Conservation (phyloP, 768 basidiomycete species). For the Wakefieldia striispora region DNA sequence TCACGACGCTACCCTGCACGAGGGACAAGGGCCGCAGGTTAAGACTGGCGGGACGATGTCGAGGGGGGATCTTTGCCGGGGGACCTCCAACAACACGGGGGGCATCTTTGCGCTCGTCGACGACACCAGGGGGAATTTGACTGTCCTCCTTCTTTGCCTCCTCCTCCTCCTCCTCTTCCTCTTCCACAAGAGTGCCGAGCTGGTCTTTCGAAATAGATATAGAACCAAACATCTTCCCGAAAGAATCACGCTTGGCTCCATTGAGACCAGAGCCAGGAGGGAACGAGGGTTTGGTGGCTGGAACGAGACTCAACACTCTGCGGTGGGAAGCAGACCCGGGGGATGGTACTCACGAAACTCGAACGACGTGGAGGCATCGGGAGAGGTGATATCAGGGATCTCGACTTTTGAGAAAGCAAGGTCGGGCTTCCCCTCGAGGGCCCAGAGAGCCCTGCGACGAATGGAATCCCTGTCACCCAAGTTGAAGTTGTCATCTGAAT, state of each 20-base stretch:
- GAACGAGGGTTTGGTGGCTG: conserved; percentile 63
- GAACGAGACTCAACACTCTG: neutral
- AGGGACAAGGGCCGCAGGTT: conserved; percentile 73
- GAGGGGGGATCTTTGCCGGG: conserved; percentile 41
- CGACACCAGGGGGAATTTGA: conserved; percentile 14
- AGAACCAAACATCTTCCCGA: conserved; percentile 61
- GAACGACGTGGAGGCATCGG: conserved; percentile 56
- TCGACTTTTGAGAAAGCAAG: conserved; percentile 72
- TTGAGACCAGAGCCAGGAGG: conserved; percentile 44
- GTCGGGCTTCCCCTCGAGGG: conserved; percentile 82
- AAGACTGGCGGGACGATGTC: conserved; percentile 64
- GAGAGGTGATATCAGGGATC: conserved; percentile 72
- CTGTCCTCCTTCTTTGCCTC: conserved; percentile 57
- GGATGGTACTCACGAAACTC: conserved; percentile 59
- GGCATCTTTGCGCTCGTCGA: conserved; percentile 9
- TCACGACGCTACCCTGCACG: conserved; percentile 49
- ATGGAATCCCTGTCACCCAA: conserved; percentile 75
- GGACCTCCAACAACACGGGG: conserved; percentile 28
- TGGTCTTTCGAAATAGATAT: conserved; percentile 71
- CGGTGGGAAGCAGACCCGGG: neutral
- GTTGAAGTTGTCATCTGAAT: conserved; percentile 65
- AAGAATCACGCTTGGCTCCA: conserved; percentile 73
- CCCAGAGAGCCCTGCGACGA: conserved; percentile 78
- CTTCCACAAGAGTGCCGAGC: conserved; percentile 76
- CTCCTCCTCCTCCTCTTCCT: conserved; percentile 85